These are phyloP conservation scores for Lactarius quietus DNA, from an alignment of 768 basidiomycete species.

Conservation along the genomic window DNA sequence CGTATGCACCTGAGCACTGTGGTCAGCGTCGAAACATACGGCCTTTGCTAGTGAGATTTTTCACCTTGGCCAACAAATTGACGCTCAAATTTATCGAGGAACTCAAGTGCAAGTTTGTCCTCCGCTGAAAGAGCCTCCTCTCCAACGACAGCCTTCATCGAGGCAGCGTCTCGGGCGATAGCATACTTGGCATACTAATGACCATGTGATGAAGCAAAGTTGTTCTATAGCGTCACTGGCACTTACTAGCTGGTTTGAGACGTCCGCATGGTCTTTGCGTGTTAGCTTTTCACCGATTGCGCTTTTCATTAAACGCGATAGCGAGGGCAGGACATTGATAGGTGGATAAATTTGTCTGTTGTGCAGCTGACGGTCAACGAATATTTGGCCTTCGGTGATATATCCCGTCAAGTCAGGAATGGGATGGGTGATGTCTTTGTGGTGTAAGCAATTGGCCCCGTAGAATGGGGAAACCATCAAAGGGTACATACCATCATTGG, in stretches of 20 bases:
- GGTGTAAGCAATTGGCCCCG: slow-evolving; percentile 10
- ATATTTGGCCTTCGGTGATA: slow-evolving; percentile 99
- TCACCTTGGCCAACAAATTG: slow-evolving; percentile 96
- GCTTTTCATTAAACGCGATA: slow-evolving; percentile 99
- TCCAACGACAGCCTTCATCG: slow-evolving; percentile 99
- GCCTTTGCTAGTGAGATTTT: not conserved
- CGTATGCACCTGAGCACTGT: slow-evolving; percentile 70
- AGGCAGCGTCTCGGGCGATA: slow-evolving; percentile 92
- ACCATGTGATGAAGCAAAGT: slow-evolving; percentile 25
- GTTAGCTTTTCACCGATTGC: slow-evolving; percentile 98
- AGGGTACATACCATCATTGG: slow-evolving; percentile 81
- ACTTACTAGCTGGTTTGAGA: slow-evolving; percentile 94
- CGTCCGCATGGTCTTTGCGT: slow-evolving; percentile 97
- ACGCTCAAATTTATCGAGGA: slow-evolving; percentile 96
- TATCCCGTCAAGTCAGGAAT: slow-evolving; percentile 99
- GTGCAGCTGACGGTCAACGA: slow-evolving; percentile 94
- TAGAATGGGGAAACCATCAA: slow-evolving; percentile 15
- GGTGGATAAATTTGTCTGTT: slow-evolving; percentile 98
- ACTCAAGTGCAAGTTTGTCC: slow-evolving; percentile 96
- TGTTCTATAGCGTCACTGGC: slow-evolving; percentile 4
- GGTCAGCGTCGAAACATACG: not conserved
- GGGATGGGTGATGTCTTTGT: slow-evolving; percentile 96
- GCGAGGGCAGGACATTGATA: slow-evolving; percentile 97
- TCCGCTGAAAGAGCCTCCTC: slow-evolving; percentile 94
- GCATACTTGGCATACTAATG: slow-evolving; percentile 94